Base-by-base conservation (phyloP, 768 basidiomycete genomes). In the Mycena floridula region DNA sequence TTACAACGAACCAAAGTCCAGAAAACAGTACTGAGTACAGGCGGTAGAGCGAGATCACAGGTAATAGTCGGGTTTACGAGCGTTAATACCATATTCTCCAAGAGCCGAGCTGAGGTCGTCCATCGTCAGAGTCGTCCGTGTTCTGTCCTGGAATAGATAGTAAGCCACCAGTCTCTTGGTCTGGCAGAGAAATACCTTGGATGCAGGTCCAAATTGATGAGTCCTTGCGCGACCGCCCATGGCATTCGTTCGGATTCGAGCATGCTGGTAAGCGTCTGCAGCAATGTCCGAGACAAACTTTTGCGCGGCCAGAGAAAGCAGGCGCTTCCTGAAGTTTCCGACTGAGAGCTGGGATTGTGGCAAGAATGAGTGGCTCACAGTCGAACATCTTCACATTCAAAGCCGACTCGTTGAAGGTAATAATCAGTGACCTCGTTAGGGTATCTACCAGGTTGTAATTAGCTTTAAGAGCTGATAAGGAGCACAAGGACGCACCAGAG, bases 261-360 rank as follows among this genome's bases (percentile, higher is more conserved):
- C 96, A 64, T 97, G 95, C 58, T 97, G 93, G 65, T 90, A 98
- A 8, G 96, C 93, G 61, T 99, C 96, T 2, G 89, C 80, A 3
- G 95, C 88, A 44, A 99, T 94, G 59, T 98, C 95, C 6, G 93
- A 89, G 36, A 98, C 85, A 59, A 99, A 98, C 59, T 98, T 97
- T 59, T 99, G 96, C 0, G 96, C 92, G 3, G 96, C 94, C 11
- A 98, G 76, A 0, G 95, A 93, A 21, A 99, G 72, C 15, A 99
- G 78, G 3, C 95, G 88, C 69, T 96, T 97, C 45, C 94, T 96
- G 60, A 7, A 48, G 30, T 21, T n/a, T n/a, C n/a, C n/a, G 20
- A 23, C 15, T n/a, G 18, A 37, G 40, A 35, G 40, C 40, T 39
- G 32, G 32, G 20, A 2, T 46, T 18, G 37, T 21, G 24, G 42